Base-by-base conservation (phyloP, 2,329 filamentous ascomycete species). In the Hypoxylon sp. region DNA sequence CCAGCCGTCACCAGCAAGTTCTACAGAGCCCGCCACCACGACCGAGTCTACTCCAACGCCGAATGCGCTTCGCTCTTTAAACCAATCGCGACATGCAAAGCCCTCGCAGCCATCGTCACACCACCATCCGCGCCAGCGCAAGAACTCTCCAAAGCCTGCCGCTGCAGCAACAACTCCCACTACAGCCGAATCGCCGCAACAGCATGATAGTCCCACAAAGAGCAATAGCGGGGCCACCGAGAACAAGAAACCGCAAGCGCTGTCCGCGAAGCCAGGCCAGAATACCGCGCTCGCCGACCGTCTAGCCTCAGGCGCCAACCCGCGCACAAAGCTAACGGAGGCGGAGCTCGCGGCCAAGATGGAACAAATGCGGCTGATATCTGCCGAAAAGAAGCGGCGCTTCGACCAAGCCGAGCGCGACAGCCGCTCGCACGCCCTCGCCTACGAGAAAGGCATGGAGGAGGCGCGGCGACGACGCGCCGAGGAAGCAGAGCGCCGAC, bases 281-380 rank as follows among this genome's bases (percentile, higher is more conserved):
- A 81, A 80, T 68, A 79, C 78, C 11, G 76, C 76, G 3, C 74
- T 75, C 21, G 77, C 79, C 5, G 78, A 82, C 48, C 86, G 87
- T 8, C 75, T 86, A 8, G 79, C 81, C 59, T 88, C 86, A 1
- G 87, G 87, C 65, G 85, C 83, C 11, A 89, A 88, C 78, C 87
- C 87, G 24, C 86, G 87, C 10, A 84, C 85, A 24, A 89, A 89
- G 78, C 83, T 89, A 29, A 89, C 87, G 0, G 87, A 90, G 0
- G 79, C 80, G 0, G 86, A 91, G 77, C 83, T 90, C 3, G 81
- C 86, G 0, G 84, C 81, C 66, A 89, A 88, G 75, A 88, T 90
- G 84, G 86, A 86, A 72, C 80, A 86, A 75, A 89, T 89, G 85
- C 87, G 87, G 62, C 82, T 90, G 7, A 76, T 88, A 0, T 82